Conservation (phyloP, 1,284 basidiomycete genomes). For the Stereum hirsutum region DNA sequence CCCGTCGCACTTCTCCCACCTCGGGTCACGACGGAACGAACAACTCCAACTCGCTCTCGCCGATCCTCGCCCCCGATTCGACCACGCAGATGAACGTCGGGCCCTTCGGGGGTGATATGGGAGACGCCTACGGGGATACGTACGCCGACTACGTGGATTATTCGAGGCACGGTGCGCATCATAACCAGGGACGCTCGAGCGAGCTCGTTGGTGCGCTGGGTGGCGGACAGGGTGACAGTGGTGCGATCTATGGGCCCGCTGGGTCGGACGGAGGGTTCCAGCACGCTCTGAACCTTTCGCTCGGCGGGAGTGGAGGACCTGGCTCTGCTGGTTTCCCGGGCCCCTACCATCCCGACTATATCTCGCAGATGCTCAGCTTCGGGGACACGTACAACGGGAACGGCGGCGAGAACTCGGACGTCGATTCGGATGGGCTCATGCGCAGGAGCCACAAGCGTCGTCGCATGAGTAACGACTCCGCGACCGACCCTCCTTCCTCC, state of each 20-base stretch:
- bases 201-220: constrained; percentile 63
- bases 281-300: constrained; percentile 19
- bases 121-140: constrained; percentile 26
- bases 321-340: constrained; percentile 50
- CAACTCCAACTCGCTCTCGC: constrained; percentile 34
- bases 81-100: constrained; percentile 36
- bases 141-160: no score
- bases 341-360: constrained; percentile 63
- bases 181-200: no score
- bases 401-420: constrained; percentile 31
- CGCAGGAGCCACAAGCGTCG: constrained; percentile 51
- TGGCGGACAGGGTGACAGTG: constrained; percentile 26
- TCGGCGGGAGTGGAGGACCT: no score
- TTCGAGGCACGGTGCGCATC: no score
- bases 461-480: constrained; percentile 65
- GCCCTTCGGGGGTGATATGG: constrained; percentile 35
- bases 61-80: constrained; percentile 56
- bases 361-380: constrained; percentile 34
- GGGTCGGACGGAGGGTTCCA: constrained; percentile 17
- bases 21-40: no score
- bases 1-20: constrained; percentile 59
- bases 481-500: constrained; percentile 36
- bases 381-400: constrained; percentile 42
- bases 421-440: constrained; percentile 27
- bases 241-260: constrained; percentile 22